Evolutionary conservation across 331 rosid species (phyloP).

Genomic region (Erythrophleum ivorense): DNA sequence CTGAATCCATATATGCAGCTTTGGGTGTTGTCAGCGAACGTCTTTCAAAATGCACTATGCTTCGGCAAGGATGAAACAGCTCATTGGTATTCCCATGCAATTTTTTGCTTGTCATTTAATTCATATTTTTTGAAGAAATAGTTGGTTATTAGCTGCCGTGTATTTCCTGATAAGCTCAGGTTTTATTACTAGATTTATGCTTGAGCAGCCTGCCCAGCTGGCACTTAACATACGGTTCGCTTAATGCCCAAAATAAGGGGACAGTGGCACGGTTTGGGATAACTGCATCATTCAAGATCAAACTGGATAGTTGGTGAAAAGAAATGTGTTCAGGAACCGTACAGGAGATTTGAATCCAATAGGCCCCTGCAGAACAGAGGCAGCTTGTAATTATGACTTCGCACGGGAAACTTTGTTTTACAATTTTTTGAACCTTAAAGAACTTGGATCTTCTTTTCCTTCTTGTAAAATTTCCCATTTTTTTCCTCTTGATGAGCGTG

Average conservation of each 20-base stretch:
- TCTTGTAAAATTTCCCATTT: not conserved
- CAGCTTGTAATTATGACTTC: slow-evolving; percentile 32
- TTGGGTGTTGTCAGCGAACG: slow-evolving; percentile 70
- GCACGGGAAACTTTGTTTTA: slow-evolving; percentile 8
- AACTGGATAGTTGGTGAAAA: slow-evolving; percentile 30
- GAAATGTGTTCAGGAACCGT: slow-evolving; percentile 32
- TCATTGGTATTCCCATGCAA: slow-evolving; percentile 41
- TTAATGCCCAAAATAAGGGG: slow-evolving; percentile 11
- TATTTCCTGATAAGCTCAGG: slow-evolving; percentile 19
- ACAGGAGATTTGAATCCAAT: slow-evolving; percentile 28
- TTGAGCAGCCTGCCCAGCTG: slow-evolving; percentile 32
- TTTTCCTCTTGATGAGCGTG: not conserved
- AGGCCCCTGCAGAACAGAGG: slow-evolving; percentile 25
- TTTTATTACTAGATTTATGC: slow-evolving; percentile 31
- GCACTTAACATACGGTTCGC: slow-evolving; percentile 18
- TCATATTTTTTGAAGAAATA: slow-evolving; percentile 18
- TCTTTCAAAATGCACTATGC: slow-evolving; percentile 70
- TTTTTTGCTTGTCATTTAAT: slow-evolving; percentile 20
- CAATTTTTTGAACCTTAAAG: slow-evolving; percentile 23
- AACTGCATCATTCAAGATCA: slow-evolving; percentile 25
- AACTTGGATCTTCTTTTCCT: not conserved
- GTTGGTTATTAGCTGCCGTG: slow-evolving; percentile 27
- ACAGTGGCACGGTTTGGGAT: slow-evolving; percentile 26
- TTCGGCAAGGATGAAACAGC: slow-evolving; percentile 57
- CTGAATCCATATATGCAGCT: slow-evolving; percentile 56